phyloP scores from a whole-genome alignment of 108 stramenopile species.

The Fragilaria radians region DNA sequence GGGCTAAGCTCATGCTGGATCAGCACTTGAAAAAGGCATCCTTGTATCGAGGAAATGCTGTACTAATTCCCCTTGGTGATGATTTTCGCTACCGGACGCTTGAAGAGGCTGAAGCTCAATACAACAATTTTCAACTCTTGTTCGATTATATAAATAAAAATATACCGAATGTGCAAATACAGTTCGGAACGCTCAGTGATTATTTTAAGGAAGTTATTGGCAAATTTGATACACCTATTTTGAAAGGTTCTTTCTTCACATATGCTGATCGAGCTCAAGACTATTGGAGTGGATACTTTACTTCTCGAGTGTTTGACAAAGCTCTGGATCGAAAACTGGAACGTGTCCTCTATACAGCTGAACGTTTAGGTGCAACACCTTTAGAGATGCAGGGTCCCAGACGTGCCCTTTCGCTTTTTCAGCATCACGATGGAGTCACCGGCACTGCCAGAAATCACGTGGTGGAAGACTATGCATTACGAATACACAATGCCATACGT shows the following conservation, averaged over 20 bases:
- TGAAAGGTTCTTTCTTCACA: slow-evolving; percentile 57
- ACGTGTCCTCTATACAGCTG: slow-evolving; percentile 43
- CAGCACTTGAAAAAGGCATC: slow-evolving; percentile 55
- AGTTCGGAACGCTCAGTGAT: slow-evolving; percentile 49
- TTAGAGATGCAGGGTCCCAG: slow-evolving; percentile 39
- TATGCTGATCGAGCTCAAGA: slow-evolving; percentile 52
- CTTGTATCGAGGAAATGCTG: slow-evolving; percentile 42
- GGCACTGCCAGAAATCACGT: slow-evolving; percentile 51
- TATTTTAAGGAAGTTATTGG: slow-evolving; percentile 47
- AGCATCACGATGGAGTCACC: slow-evolving; percentile 63
- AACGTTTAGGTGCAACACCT: slow-evolving; percentile 24
- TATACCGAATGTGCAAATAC: slow-evolving; percentile 33
- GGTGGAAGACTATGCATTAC: slow-evolving; percentile 45
- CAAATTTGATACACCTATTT: slow-evolving; percentile 34
- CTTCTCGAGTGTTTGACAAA: slow-evolving; percentile 54
- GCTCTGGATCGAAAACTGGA: slow-evolving; percentile 54
- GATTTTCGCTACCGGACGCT: slow-evolving; percentile 47
- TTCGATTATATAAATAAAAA: slow-evolving; percentile 55
- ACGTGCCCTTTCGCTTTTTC: slow-evolving; percentile 43
- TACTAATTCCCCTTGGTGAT: slow-evolving; percentile 51
- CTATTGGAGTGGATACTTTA: slow-evolving; percentile 67
- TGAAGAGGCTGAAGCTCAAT: slow-evolving; percentile 42
- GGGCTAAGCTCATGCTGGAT: slow-evolving; percentile 38
- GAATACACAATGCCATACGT: slow-evolving; percentile 33
- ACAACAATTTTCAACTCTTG: slow-evolving; percentile 35